Conservation (phyloP, 306 rosid species). For the Castanea crenata region DNA sequence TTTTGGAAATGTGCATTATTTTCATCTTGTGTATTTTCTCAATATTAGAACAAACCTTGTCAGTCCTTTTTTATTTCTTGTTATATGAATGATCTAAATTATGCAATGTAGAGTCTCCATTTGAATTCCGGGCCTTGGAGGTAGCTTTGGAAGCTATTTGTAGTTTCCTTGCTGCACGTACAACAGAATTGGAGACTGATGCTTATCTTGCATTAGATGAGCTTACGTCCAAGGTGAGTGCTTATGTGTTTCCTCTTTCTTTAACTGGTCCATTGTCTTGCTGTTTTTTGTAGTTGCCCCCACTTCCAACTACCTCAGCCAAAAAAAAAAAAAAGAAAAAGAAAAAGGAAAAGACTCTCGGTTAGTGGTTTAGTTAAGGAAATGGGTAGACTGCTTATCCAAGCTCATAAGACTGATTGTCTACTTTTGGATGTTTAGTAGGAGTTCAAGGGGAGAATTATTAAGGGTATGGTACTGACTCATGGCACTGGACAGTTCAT, state of each 20-base stretch:
- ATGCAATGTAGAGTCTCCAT: constrained; percentile 79
- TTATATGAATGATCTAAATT: constrained; percentile 37
- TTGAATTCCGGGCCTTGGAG: constrained; percentile 93
- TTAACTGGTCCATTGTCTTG: background rate
- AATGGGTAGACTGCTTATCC: too few relatives aligned
- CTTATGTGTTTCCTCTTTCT: constrained; percentile 13
- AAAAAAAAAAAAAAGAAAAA: too few relatives aligned
- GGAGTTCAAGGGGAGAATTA: background rate
- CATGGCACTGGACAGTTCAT: background rate
- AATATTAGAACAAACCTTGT: background rate
- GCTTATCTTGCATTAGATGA: constrained; percentile 97
- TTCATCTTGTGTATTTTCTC: constrained; percentile 6
- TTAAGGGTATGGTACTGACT: background rate
- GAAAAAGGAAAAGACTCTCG: too few relatives aligned
- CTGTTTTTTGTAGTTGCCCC: background rate
- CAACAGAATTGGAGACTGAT: constrained; percentile 81
- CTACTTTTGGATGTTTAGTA: background rate
- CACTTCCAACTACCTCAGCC: background rate
- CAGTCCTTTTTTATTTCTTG: constrained; percentile 4
- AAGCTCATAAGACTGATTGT: background rate
- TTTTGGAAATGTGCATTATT: constrained; percentile 13
- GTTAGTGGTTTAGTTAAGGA: too few relatives aligned
- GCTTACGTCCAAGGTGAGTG: constrained; percentile 79
- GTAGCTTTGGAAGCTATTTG: constrained; percentile 97
- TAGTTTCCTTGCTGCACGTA: constrained; percentile 94